Base-by-base conservation (phyloP, 345 rosid genomes). In the Fremontodendron californicum region DNA sequence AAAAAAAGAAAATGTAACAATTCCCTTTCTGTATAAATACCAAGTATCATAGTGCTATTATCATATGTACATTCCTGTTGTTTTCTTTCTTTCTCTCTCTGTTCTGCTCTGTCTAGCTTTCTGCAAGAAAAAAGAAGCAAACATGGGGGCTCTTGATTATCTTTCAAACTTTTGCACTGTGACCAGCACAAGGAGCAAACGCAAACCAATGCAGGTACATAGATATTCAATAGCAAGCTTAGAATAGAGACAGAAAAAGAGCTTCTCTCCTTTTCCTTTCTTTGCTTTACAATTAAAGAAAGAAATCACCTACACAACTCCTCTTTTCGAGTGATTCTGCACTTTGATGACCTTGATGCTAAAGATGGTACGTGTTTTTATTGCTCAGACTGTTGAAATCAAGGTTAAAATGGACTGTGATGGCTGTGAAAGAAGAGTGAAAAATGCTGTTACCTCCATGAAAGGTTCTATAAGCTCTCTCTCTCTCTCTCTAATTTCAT, bases 371-470 rank as follows among this genome's bases (percentile, higher is more conserved):
- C 42, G 13, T 66, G 37, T 71, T 65, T 79, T 69, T 33, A 18
- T 51, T 76, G 64, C 60, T 74, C 87, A 94, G 97, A 94, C 97
- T 19, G 97, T 94, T 62, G 98, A 94, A 83, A 94, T 94, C 85
- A 94, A 90, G 84, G 98, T 94, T 49, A 94, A 93, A 80, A 94
- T 94, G 98, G 98, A 94, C 85, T 93, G 98, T 68, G 98, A 93
- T 84, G 98, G 98, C 75, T 93, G 98, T 60, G 98, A 94, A 84
- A 91, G 98, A 82, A 86, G 93, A 84, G 97, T 94, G 1, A 86
- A 81, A 84, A 84, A 88, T 81, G 92, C 91, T 81, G 94, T 91
- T 75, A 82, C 83, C 79, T 62, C 85, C 82, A 90, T 91, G 88
- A 93, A 84, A 94, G 98, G 98, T 94, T 75, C 76, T 45, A 29